phyloP scores from a whole-genome alignment of 2,329 filamentous ascomycete species.

The Arthroderma sp. region DNA sequence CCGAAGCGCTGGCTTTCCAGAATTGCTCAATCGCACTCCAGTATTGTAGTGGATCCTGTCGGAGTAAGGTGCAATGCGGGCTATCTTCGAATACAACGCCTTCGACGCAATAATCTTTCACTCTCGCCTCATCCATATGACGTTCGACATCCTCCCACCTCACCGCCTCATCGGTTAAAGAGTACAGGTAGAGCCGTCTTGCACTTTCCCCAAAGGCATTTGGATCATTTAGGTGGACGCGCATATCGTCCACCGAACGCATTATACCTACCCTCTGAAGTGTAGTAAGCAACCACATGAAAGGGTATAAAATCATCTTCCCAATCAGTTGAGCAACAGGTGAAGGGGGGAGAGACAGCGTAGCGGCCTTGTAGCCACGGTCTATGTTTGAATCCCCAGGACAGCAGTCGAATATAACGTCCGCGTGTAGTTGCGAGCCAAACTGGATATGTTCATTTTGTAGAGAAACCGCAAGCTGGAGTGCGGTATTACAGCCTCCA shows the following conservation, averaged over 20 bases:
- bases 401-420: not conserved
- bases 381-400: not conserved
- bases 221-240: not conserved
- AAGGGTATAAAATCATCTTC: not conserved
- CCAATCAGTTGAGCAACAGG: not conserved
- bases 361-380: not conserved
- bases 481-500: constrained; percentile 16
- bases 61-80: not conserved
- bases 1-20: too few relatives aligned
- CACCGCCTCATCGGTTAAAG: not conserved
- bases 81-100: not conserved
- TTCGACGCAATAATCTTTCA: not conserved
- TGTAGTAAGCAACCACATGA: not conserved
- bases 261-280: not conserved
- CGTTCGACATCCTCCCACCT: not conserved
- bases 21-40: too few relatives aligned
- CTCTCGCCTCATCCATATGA: constrained; percentile 1
- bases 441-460: not conserved
- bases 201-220: not conserved
- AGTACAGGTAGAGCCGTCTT: constrained; percentile 6
- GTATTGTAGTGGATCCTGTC: too few relatives aligned
- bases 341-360: not conserved
- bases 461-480: constrained; percentile 17
- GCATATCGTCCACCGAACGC: not conserved
- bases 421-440: not conserved